Conservation (phyloP, 495 filamentous ascomycete genomes). For the Daldinia caldariorum region DNA sequence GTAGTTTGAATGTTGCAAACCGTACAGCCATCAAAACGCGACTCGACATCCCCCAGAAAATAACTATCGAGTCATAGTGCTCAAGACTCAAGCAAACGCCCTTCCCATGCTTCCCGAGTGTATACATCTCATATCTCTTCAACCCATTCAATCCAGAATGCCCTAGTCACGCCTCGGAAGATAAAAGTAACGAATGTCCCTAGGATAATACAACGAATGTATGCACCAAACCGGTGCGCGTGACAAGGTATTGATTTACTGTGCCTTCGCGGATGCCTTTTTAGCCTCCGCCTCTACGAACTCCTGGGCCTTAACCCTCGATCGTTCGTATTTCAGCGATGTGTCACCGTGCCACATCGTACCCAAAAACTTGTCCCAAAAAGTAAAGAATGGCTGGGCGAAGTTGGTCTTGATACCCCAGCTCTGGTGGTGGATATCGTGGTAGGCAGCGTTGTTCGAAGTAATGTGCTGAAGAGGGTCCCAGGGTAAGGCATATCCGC, state of each 20-base stretch:
- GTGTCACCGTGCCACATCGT: slow-evolving; percentile 76
- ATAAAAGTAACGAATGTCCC: slow-evolving; percentile 36
- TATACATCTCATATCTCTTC: slow-evolving; percentile 37
- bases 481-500: slow-evolving; percentile 93
- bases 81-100: slow-evolving; percentile 32
- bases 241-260: slow-evolving; percentile 21
- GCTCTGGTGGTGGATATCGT: slow-evolving; percentile 98
- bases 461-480: slow-evolving; percentile 92
- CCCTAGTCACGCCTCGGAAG: slow-evolving; percentile 32
- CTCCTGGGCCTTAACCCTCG: slow-evolving; percentile 47
- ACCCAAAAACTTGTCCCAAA: slow-evolving; percentile 79
- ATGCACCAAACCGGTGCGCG: slow-evolving; percentile 28
- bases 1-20: slow-evolving; percentile 22
- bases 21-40: slow-evolving; percentile 10
- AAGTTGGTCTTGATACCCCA: slow-evolving; percentile 93
- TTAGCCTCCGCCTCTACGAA: slow-evolving; percentile 49
- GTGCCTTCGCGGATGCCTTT: slow-evolving; percentile 46
- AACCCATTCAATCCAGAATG: slow-evolving; percentile 36
- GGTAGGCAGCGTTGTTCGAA: slow-evolving; percentile 92
- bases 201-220: slow-evolving; percentile 49
- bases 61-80: slow-evolving; percentile 18
- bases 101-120: slow-evolving; percentile 35
- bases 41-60: slow-evolving; percentile 10
- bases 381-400: slow-evolving; percentile 86
- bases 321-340: slow-evolving; percentile 54